Evolutionary conservation across 1,284 basidiomycete species (phyloP), one percentile per base, ranked within the genome.

Genomic region (Cryptococcus sp.): DNA sequence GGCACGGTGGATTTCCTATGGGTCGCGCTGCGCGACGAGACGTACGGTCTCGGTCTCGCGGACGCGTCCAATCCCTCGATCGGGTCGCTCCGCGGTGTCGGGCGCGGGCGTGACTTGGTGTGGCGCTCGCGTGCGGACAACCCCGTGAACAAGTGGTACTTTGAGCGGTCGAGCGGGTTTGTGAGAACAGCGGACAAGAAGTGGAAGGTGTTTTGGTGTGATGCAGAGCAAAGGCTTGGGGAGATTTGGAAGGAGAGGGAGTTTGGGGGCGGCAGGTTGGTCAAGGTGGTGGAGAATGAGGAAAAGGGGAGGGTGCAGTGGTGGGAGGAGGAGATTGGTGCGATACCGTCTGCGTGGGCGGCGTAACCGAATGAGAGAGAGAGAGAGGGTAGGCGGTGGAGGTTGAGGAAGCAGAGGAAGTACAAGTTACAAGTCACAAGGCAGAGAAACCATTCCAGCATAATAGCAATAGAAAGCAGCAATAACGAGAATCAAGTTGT

Each of bases 71-170:
- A 99, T 76, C 90, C 94, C 28, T 81, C 80, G 48, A 92, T 93
- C 61, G 95, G 95, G 4, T 93, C 93, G 11, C 86, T 89, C 66
- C 84, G 86, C 53, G 96, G 95, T 42, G 82, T 85, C 59, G 96
- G 95, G 33, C 83, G 87, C 69, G 93, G 93, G n/a, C 82, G 86
- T 43, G 95, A 98, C 75, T 82, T 99, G 55, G 91, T 98, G 33
- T 99, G 95, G 95, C 85, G 96, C 59, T 89, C 86, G 68, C 83
- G 96, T 54, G 83, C 86, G 11, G 84, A 95, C 77, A 99, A 99
- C 75, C 93, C 93, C 0, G 87, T 98, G 54, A 99, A 99, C 78
- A 95, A 94, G 77, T 99, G 96, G 96, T 99, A 99, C 79, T 97
- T 92, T 68, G 96, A 99, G 75, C 85, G 96, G 37, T 89, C 87